Evolutionary conservation across 192 early-diverging fungal species (phyloP), one percentile per base, ranked within the genome.

Genomic region (Backusella tuberculispora): DNA sequence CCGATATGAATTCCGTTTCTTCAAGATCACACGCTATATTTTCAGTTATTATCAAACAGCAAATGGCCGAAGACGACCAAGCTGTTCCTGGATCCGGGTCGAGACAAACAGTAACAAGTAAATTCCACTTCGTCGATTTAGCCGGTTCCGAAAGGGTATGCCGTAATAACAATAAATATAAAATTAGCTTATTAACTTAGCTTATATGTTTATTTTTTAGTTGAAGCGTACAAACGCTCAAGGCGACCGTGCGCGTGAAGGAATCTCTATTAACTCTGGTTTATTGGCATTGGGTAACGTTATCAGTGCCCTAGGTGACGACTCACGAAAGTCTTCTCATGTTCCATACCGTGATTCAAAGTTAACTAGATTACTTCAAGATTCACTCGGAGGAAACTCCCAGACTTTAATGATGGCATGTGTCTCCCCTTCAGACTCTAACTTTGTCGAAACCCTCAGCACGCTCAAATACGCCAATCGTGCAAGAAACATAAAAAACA

Each of bases 91-190:
- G 40, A 40, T 40, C 46, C 26, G 19, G 5, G 4, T 26, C 40
- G 19, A 42, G 40, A 65, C 68, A 45, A 19, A 47, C 34, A 40
- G 53, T 47, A 71, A 75, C 26, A 37, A 84, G 95, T 40, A 99
- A 99, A 83, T 97, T 99, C 73, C 95, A 98, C 78, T 99, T 99
- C 87, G 98, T 99, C 12, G 98, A 99, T 84, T 82, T 99, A 81
- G 98, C 98, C 17, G 98, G 98, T 26, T 96, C 94, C 26, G 98
- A 99, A 84, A 85, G 94, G 26, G 83, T 86, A 73, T 72, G 26
- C 42, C 29, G 46, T 21, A 40, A 37, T 6, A 4, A 7, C n/a
- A 26, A n/a, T n/a, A 66, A 38, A 21, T 2, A 66, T 10, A 66
- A n/a, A 8, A 38, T 3, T 13, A 10, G 7, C 7, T 9, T 50